A percentile compares a stretch with the other conserved stretches of the same genome.
phyloP scores from a whole-genome alignment of 148 eudicot genomes.

The Fagopyrum homotropicum region DNA sequence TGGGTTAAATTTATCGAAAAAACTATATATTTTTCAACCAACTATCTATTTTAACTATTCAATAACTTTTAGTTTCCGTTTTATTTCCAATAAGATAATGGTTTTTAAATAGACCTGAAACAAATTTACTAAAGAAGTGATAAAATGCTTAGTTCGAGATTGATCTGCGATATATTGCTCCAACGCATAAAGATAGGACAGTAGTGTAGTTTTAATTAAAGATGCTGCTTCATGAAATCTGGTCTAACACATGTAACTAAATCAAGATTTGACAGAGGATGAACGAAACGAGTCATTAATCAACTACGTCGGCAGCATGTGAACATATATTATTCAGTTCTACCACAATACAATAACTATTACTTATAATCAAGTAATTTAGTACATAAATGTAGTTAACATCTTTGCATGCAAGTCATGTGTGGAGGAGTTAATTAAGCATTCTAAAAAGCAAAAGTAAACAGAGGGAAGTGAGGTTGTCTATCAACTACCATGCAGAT shows the following conservation, averaged over 20 bases:
- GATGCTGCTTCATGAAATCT: not conserved
- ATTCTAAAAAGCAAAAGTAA: not conserved
- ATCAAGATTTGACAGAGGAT: not conserved
- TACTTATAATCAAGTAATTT: not conserved
- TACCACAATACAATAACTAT: not conserved
- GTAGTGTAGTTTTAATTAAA: not conserved
- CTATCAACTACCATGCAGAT: constrained; percentile 6
- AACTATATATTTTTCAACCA: too few relatives aligned
- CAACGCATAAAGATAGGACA: not conserved
- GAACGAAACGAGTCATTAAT: not conserved
- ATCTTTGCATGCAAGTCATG: not conserved
- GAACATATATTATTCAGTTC: not conserved
- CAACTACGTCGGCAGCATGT: not conserved
- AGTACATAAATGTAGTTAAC: not conserved
- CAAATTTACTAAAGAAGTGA: not conserved
- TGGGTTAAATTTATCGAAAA: too few relatives aligned
- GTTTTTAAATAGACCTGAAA: not conserved
- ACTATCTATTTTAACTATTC: too few relatives aligned
- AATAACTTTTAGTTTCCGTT: too few relatives aligned
- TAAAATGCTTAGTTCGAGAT: not conserved
- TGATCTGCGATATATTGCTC: not conserved
- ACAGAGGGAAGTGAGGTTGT: constrained; percentile 7
- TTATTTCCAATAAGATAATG: too few relatives aligned
- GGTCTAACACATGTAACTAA: not conserved
- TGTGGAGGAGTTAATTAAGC: not conserved